Evolutionary conservation across 495 filamentous ascomycete genomes (phyloP).

Genomic region (Aspergillus bridgeri): DNA sequence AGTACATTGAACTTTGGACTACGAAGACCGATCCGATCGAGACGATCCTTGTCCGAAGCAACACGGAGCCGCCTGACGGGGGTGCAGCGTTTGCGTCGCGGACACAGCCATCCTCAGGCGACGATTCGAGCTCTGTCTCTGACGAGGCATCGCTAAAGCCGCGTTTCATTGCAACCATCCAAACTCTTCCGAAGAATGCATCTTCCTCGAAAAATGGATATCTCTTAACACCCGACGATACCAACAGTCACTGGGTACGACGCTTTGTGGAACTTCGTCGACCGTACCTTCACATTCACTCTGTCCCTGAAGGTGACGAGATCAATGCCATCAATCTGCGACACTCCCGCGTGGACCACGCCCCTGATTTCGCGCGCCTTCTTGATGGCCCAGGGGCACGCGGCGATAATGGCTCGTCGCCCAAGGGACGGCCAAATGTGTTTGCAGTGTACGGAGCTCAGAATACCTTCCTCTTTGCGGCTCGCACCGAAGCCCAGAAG

Average conservation of each 20-base stretch:
- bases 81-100: slow-evolving; percentile 50
- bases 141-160: slow-evolving; percentile 42
- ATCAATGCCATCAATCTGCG: slow-evolving; percentile 81
- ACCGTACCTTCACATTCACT: slow-evolving; percentile 89
- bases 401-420: slow-evolving; percentile 32
- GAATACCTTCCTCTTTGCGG: slow-evolving; percentile 93
- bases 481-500: slow-evolving; percentile 81
- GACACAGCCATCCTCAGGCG: slow-evolving; percentile 20
- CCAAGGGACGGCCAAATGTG: slow-evolving; percentile 61
- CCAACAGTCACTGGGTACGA: slow-evolving; percentile 73
- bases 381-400: slow-evolving; percentile 49
- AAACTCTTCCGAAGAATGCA: slow-evolving; percentile 68
- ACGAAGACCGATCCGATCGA: slow-evolving; percentile 70
- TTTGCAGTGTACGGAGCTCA: slow-evolving; percentile 92
- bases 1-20: slow-evolving; percentile 75
- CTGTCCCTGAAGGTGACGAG: slow-evolving; percentile 80
- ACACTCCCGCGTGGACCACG: slow-evolving; percentile 80
- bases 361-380: slow-evolving; percentile 79
- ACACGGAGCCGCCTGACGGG: slow-evolving; percentile 69
- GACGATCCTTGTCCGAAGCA: slow-evolving; percentile 68
- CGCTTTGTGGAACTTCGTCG: slow-evolving; percentile 89
- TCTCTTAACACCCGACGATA: slow-evolving; percentile 71
- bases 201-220: slow-evolving; percentile 78
- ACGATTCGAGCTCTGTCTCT: slow-evolving; percentile 22
- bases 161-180: slow-evolving; percentile 64